Base-by-base conservation (phyloP, 1,284 basidiomycete genomes). In the Tilletia walkeri region DNA sequence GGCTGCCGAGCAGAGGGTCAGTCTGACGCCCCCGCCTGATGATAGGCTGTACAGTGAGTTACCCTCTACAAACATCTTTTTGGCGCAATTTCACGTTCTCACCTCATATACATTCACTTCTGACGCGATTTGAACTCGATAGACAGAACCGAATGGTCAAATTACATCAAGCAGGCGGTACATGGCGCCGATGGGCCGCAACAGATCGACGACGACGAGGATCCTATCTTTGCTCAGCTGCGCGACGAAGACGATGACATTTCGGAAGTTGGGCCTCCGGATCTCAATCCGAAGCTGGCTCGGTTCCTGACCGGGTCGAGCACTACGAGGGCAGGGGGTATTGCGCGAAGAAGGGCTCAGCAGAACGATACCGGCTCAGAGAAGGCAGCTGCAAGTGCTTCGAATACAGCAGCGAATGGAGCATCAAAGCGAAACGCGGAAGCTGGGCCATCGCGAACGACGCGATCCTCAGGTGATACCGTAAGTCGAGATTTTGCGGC, bases 1-100 rank as follows among this genome's bases (percentile, higher is more conserved):
- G 18, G 16, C 9, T 4, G 34, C 12, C 3, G 30, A 18, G 30
- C 16, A 63, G 34, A 38, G 59, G 18, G 18, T 63, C 9, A 63
- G 59, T 20, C 34, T 63, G 36, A 63, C 59, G 34, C 59, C 59
- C 30, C 59, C 59, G 4, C 59, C 59, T 20, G 38, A 63, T 39
- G 38, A 39, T 4, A 39, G 36, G n/a, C 14, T 41, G 9, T 63
- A 63, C 59, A 63, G 59, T 63, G 38, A 56, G 54, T 56, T 3
- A 2, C 5, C n/a, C 50, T 18, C 54, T 30, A n/a, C 16, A 5
- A 34, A 6, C 54, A n/a, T 18, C 9, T 16, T 34, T 61, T 14
- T 30, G 24, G 24, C 24, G 24, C 24, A 30, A 30, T 30, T 30
- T 30, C 24, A 30, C 24, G 24, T 30, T 30, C 24, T 30, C 24